Conservation (phyloP, 1,139 yeast genomes). For the Nakaseomyces bracarensis region DNA sequence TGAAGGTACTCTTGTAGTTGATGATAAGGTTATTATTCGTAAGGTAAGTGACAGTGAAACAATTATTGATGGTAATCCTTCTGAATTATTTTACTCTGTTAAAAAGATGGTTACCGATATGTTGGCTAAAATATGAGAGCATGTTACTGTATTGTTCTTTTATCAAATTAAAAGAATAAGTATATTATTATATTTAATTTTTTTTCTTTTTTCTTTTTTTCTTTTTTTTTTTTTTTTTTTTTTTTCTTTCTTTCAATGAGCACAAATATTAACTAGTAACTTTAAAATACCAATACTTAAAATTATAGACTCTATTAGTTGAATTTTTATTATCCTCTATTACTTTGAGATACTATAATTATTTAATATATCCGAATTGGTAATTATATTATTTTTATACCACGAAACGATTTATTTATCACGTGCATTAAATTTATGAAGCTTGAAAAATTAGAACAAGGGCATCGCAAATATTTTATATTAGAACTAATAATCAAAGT, state of each 20-base stretch:
- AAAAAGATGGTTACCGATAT: constrained; percentile 67
- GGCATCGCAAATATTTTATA: background rate
- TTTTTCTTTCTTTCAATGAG: background rate
- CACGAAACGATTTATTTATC: too few relatives aligned
- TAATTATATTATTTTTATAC: too few relatives aligned
- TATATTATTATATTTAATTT: background rate
- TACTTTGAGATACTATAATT: too few relatives aligned
- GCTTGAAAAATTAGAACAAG: background rate
- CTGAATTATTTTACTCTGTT: constrained; percentile 70
- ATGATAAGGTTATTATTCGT: constrained; percentile 64
- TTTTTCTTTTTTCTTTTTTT: background rate
- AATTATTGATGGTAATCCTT: constrained; percentile 73
- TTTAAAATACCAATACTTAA: too few relatives aligned
- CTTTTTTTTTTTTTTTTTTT: background rate
- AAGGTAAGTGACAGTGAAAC: constrained; percentile 78
- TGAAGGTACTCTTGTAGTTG: constrained; percentile 85
- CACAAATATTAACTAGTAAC: too few relatives aligned
- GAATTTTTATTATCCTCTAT: too few relatives aligned
- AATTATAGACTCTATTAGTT: too few relatives aligned
- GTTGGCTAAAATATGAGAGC: constrained; percentile 49
- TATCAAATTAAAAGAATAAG: too few relatives aligned
- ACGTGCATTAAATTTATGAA: too few relatives aligned
- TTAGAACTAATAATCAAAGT: background rate
- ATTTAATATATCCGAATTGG: too few relatives aligned
- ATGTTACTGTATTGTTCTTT: too few relatives aligned